Evolutionary conservation across 352 stramenopile species (phyloP).

Genomic region (Pythium sp.): DNA sequence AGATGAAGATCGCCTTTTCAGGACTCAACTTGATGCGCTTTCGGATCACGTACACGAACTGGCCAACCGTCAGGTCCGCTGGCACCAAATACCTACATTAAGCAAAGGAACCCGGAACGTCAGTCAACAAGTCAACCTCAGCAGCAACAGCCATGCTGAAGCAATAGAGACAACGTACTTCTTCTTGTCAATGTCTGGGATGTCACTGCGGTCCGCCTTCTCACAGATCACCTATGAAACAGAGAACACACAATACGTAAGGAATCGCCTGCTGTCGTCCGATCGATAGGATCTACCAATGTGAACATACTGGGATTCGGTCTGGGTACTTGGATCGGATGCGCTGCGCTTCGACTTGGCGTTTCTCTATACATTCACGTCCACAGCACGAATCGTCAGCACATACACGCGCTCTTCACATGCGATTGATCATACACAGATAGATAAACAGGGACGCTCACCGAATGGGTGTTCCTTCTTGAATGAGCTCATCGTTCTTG

Average conservation of each 20-base stretch:
- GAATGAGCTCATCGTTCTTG: conserved; percentile 76
- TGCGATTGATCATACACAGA: neutral
- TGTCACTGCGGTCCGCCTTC: conserved; percentile 96
- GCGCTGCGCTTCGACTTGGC: conserved; percentile 96
- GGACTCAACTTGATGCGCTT: conserved; percentile 99
- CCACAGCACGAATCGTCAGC: neutral
- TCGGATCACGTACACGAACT: conserved; percentile 99
- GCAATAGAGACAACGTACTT: conserved; percentile 66
- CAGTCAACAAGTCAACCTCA: neutral
- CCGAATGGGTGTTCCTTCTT: conserved; percentile 90
- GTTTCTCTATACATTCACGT: conserved; percentile 85
- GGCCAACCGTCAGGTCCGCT: conserved; percentile 95
- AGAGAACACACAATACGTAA: neutral
- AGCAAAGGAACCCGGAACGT: neutral
- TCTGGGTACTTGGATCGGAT: conserved; percentile 99
- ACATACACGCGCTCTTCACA: neutral
- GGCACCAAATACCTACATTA: conserved; percentile 90
- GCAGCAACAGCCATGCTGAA: neutral
- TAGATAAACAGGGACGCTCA: conserved; percentile 20
- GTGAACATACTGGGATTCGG: conserved; percentile 92
- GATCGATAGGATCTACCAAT: conserved; percentile 1
- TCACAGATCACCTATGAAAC: conserved; percentile 82
- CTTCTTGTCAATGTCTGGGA: conserved; percentile 99
- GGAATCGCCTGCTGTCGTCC: neutral
- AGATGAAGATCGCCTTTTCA: conserved; percentile 98